Evolutionary conservation across 2,329 filamentous ascomycete species (phyloP).

Genomic region (Aspergillus chevalieri): DNA sequence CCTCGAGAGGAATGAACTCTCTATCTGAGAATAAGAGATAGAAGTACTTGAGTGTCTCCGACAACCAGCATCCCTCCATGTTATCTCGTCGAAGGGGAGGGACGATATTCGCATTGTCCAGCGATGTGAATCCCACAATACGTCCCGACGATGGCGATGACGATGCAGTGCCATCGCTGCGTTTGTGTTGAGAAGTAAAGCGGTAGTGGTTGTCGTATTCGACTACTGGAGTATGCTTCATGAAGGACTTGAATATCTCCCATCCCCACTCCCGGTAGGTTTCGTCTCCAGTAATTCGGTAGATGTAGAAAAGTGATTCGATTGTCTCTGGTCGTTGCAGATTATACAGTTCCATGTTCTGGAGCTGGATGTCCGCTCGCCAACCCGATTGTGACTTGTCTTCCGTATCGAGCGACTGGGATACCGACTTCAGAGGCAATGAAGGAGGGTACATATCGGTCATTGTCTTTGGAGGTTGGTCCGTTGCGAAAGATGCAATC

Average conservation of each 20-base stretch:
- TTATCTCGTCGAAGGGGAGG: constrained; percentile 72
- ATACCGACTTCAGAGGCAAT: constrained; percentile 30
- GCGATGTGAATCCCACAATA: constrained; percentile 66
- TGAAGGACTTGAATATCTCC: constrained; percentile 94
- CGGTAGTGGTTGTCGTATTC: constrained; percentile 47
- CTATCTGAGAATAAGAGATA: constrained; percentile 86
- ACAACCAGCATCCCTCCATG: constrained; percentile 99
- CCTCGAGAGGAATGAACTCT: constrained; percentile 75
- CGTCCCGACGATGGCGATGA: constrained; percentile 8
- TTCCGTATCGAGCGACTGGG: constrained; percentile 27
- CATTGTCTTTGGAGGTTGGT: constrained; percentile 55
- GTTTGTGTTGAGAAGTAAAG: not conserved
- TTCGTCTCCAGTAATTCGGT: constrained; percentile 86
- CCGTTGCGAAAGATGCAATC: constrained; percentile 83
- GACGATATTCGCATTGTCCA: constrained; percentile 66
- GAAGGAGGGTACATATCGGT: constrained; percentile 30
- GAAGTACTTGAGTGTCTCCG: constrained; percentile 96
- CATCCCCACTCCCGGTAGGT: constrained; percentile 95
- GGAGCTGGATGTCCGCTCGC: constrained; percentile 73
- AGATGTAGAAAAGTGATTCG: constrained; percentile 98
- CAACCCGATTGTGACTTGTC: constrained; percentile 44
- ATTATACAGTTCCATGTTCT: constrained; percentile 81
- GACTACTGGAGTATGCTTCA: constrained; percentile 73
- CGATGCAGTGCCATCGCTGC: not conserved
- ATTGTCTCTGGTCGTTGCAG: constrained; percentile 92